Evolutionary conservation across 306 rosid genomes (phyloP), one percentile per base, ranked within the genome.

Genomic region (Lathyrus aphaca): DNA sequence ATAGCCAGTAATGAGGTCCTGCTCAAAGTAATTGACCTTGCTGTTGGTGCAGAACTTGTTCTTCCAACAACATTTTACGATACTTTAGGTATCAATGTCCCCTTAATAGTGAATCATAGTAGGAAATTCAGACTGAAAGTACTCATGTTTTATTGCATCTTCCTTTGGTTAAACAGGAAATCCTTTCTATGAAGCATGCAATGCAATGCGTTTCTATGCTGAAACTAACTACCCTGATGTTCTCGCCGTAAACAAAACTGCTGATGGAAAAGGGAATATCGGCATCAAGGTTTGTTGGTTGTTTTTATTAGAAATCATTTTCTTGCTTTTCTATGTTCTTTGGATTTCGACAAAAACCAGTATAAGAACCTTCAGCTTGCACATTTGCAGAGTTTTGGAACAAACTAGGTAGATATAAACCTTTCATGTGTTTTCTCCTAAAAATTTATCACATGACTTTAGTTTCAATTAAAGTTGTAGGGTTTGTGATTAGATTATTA

Each of bases 111-210:
- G 55, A 54, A 78, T 67, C 17, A 14, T 57, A 29, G 17, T 39
- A 65, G 72, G 51, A 46, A 56, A 56, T 68, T 84, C 32, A 62
- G 68, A 66, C 53, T 70, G 64, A 48, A 44, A 79, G 10, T 60
- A 68, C 75, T 54, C 62, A 76, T 66, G 61, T 54, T 18, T 64
- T 53, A 17, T 51, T 59, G 67, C 75, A 66, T 77, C 29, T 53
- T 73, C 46, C 75, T 80, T 75, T 64, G 68, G 67, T 71, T 71
- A 78, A 63, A 78, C 86, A 93, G 98, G 98, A 77, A 93, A 81
- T 74, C 86, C 89, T 65, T 93, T 93, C 76, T 77, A 86, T 42
- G 98, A 93, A 80, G 98, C 97, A 44, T 74, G 79, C 68, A 76
- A 81, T 23, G 85, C 87, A 7, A 82, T 85, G 70, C 80, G 53